A percentile compares a stretch with the other conserved stretches of the same genome.
phyloP scores from a whole-genome alignment of 768 basidiomycete genomes.

The Termitomyces eurrhizus region DNA sequence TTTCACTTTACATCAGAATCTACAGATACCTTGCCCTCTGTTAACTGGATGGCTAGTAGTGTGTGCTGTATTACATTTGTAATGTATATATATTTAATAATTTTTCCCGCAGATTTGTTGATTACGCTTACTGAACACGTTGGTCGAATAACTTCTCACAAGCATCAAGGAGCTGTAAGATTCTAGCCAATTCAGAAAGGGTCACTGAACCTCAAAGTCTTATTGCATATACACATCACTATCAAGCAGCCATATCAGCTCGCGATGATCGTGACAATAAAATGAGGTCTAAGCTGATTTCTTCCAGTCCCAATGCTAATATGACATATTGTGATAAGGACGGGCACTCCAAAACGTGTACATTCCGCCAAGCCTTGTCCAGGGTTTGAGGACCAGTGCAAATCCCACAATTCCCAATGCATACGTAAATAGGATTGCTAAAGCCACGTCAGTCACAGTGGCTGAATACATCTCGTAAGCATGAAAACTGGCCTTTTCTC shows the following conservation, averaged over 20 bases:
- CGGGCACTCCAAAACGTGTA: conserved; percentile 43
- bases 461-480: conserved; percentile 1
- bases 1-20: no score
- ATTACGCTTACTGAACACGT: no score
- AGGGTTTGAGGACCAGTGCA: conserved; percentile 43
- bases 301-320: background rate
- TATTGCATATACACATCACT: background rate
- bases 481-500: conserved; percentile 42
- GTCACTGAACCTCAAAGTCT: no score
- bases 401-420: conserved; percentile 59
- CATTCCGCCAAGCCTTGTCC: conserved; percentile 39
- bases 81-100: background rate
- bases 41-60: background rate
- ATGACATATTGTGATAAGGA: conserved; percentile 14
- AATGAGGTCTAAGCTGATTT: background rate
- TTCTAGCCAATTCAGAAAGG: background rate
- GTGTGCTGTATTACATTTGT: background rate
- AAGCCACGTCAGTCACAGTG: conserved; percentile 9
- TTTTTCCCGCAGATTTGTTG: background rate
- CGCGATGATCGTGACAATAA: background rate
- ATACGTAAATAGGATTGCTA: conserved; percentile 58
- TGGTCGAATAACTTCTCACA: no score
- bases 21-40: no score
- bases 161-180: background rate
- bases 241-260: background rate